Evolutionary conservation across 305 asterid genomes (phyloP), one percentile per base, ranked within the genome.

Genomic region (Solanum aculeatissimum): DNA sequence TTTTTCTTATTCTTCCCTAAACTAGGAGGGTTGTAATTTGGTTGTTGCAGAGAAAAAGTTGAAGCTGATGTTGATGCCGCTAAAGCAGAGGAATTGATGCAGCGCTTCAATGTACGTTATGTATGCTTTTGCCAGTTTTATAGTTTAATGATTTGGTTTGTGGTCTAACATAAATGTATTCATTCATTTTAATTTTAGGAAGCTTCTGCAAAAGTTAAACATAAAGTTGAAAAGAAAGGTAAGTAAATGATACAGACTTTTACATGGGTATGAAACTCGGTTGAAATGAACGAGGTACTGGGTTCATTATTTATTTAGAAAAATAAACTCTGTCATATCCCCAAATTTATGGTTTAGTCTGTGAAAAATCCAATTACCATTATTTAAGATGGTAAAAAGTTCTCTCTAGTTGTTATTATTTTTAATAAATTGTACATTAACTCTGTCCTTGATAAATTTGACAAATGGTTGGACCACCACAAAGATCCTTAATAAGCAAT

Each of bases 211-310:
- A 85, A 38, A 83, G 88, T 43, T 71, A 93, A 83, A 89, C 87
- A 89, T 38, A 96, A 93, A 88, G 60, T 62, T 18, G 97, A 94
- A 84, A 92, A 79, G 88, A 94, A 96, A 90, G 91, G 98, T 93
- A 85, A 3, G 63, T 55, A 55, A 13, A 47, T 47, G 2, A 3
- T 12, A 51, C 63, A n/a, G 7, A 35, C 40, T 35, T 35, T 35
- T 35, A 35, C 40, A 35, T 35, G 40, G 4, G 40, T 35, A 35
- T 35, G 40, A 35, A 35, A 35, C 40, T 35, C 40, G 7, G 7
- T 35, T 35, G 40, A 35, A 35, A 4, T 35, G 40, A 35, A 35
- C 40, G 5, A 35, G 40, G 40, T 35, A 35, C 40, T 35, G 7
- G 40, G 40, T 35, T 35, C 40, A 4, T 35, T 5, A 35, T 35